Conservation (phyloP, 2,329 filamentous ascomycete genomes). For the Fusarium irregulare region DNA sequence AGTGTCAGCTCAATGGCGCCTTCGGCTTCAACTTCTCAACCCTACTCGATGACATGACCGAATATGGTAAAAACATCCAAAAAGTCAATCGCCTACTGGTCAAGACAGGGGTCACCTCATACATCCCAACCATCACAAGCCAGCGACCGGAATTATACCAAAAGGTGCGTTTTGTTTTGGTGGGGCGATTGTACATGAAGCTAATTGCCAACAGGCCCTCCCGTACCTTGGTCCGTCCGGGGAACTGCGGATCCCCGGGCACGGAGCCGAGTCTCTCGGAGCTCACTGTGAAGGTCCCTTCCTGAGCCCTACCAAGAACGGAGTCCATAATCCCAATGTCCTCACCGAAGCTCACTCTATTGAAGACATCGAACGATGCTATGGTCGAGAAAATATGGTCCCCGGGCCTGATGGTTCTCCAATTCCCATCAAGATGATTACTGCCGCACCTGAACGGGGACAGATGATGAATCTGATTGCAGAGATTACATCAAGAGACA, state of each 20-base stretch:
- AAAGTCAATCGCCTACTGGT: constrained; percentile 78
- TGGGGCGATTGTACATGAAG: constrained; percentile 35
- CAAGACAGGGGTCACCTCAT: constrained; percentile 86
- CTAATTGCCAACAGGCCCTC: constrained; percentile 63
- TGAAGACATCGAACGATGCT: constrained; percentile 74
- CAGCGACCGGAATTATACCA: constrained; percentile 85
- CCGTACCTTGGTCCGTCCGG: constrained; percentile 82
- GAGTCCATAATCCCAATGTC: constrained; percentile 82
- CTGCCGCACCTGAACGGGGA: constrained; percentile 84
- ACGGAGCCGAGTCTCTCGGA: constrained; percentile 87
- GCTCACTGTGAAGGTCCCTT: constrained; percentile 95
- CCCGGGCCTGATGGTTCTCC: constrained; percentile 50
- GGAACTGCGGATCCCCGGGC: constrained; percentile 64
- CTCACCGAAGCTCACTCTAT: constrained; percentile 73
- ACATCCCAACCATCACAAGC: constrained; percentile 86
- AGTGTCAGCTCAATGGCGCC: constrained; percentile 91
- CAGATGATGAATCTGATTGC: constrained; percentile 76
- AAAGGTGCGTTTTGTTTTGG: constrained; percentile 59
- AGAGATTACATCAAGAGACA: constrained; percentile 71
- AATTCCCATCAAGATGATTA: constrained; percentile 79
- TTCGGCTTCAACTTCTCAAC: constrained; percentile 94
- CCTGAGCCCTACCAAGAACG: constrained; percentile 83
- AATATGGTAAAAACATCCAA: constrained; percentile 78
- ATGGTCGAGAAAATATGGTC: constrained; percentile 76
- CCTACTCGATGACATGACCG: constrained; percentile 73